Conservation (phyloP, 257 asterid genomes). For the Nemophila menziesii region DNA sequence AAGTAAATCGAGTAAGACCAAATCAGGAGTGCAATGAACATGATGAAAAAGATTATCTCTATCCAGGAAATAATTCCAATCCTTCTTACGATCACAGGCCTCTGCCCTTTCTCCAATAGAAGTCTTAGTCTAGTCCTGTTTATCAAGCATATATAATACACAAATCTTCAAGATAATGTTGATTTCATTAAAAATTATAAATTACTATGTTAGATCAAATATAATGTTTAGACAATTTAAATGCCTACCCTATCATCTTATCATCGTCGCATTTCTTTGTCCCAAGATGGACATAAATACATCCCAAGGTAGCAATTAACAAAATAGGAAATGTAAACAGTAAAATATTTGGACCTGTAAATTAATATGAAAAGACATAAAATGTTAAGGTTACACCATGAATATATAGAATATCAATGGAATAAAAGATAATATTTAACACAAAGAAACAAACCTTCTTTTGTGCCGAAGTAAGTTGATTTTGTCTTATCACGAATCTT, state of each 20-base stretch:
- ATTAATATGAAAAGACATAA: background rate
- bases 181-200: background rate
- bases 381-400: background rate
- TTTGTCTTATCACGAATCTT: slow-evolving; percentile 26
- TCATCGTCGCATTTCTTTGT: slow-evolving; percentile 20
- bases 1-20: slow-evolving; percentile 50
- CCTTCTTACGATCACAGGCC: slow-evolving; percentile 60
- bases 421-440: background rate
- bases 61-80: slow-evolving; percentile 66
- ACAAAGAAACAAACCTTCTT: slow-evolving; percentile 43
- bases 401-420: background rate
- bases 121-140: slow-evolving; percentile 22
- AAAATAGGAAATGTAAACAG: slow-evolving; percentile 46
- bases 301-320: slow-evolving; percentile 56
- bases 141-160: background rate
- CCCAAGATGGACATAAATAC: slow-evolving; percentile 56
- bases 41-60: slow-evolving; percentile 47
- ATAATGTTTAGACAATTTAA: background rate
- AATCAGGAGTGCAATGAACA: slow-evolving; percentile 66
- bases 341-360: slow-evolving; percentile 46
- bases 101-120: slow-evolving; percentile 35
- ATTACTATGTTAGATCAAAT: background rate
- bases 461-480: slow-evolving; percentile 72
- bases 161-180: background rate
- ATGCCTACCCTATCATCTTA: slow-evolving; percentile 20